Evolutionary conservation across 164 flowering plant genomes (phyloP), one percentile per base, ranked within the genome.

Genomic region (Magnolia officinalis): DNA sequence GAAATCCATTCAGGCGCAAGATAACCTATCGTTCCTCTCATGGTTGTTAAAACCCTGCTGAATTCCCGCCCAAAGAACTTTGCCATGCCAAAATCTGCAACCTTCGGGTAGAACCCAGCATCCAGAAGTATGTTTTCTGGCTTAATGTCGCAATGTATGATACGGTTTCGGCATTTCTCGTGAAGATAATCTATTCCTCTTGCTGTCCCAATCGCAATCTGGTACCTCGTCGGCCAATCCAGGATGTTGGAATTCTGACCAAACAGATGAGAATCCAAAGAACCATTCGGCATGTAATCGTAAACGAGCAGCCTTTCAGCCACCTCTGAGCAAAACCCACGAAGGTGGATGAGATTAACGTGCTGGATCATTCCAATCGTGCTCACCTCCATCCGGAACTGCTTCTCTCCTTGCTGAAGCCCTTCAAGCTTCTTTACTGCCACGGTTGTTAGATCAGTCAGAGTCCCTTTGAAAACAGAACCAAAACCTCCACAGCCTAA

Each of bases 311-410:
- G 72, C 73, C 81, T 84, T 19, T 79, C 79, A 6, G 76, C 67
- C 24, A 83, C 82, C 58, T 89, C 87, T 1, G 87, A 82, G 80
- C 90, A 89, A 37, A 88, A 88, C n/a, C 92, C 92, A 4, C 84
- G 86, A 49, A 89, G 83, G 13, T 88, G 85, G 31, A 86, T 85
- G 10, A 88, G 87, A 81, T 89, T 88, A 26, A 85, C 82, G 72
- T 87, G 89, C 55, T 87, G 94, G 76, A 89, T 84, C 55, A 83
- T 86, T 65, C 95, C 95, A 8, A 91, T 87, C 1, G 91, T 88
- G 83, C 86, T 86, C 8, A 91, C 93, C 71, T 91, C 93, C 2
- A 86, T 71, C 55, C 88, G 74, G 74, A 89, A 89, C 71, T 87
- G 90, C 83, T 89, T 89, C 75, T 87, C 89, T 18, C 86, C 88